Base-by-base conservation (phyloP, 2,329 filamentous ascomycete genomes). In the Ustilaginoidea virens region DNA sequence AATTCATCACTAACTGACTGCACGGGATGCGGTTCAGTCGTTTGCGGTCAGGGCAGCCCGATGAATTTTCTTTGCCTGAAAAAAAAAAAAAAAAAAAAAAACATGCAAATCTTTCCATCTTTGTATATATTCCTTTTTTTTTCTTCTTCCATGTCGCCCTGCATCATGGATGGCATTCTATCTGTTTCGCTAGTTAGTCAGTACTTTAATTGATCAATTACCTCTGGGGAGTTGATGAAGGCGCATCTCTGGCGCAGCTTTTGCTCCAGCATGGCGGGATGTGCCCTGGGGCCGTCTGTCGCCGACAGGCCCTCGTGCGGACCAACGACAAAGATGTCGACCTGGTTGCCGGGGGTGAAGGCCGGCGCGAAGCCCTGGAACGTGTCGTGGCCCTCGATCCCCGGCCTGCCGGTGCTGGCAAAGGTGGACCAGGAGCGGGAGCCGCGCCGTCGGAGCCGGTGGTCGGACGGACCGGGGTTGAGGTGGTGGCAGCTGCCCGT, bases 361-460 rank as follows among this genome's bases (percentile, higher is more conserved):
- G 58, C 56, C 5, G 44, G 42, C n/a, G 36, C 34, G 44, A 61
- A 65, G 0, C 51, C 54, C 16, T 48, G 27, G 28, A 66, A 49
- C 2, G 58, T 61, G n/a, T 52, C 39, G 12, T 44, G 42, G 2
- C 42, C 42, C 4, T 34, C 28, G 10, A 46, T 17, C 1, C 45
- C 43, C 4, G 56, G 58, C 17, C 35, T 38, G 1, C 61, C 61
- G 1, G 39, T 39, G 7, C 37, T 50, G 2, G 56, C 59, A 40
- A 64, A 67, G 1, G 50, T 54, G 10, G 55, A 53, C 63, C 63
- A 69, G 2, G 56, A 57, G 9, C 58, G 46, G 8, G 59, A 58
- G n/a, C 52, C 51, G 2, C 54, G 50, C 7, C 44, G 36, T 18
- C 37, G 39, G 1, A 69, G 44, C 2, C 45, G 44, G 24, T 55